These are phyloP conservation scores for Ceratobasidium papillatum DNA, from an alignment of 1,284 basidiomycete species.

Conservation along the genomic window DNA sequence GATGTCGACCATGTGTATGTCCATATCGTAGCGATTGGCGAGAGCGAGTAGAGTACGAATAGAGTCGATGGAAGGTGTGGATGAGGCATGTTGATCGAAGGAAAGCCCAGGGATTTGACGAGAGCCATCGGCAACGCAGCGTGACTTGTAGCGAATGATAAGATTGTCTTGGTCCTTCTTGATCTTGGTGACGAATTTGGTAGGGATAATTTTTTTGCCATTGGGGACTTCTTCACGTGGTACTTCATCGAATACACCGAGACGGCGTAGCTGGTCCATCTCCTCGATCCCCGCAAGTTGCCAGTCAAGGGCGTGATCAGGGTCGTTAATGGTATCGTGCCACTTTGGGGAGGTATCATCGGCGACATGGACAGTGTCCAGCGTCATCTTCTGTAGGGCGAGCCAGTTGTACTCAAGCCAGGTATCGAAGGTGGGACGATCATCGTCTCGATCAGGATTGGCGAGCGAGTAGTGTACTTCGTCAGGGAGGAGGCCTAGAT, in stretches of 20 bases:
- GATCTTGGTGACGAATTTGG: conserved; percentile 1
- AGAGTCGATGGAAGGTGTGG: background rate
- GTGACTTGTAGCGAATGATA: background rate
- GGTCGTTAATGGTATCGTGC: conserved; percentile 5
- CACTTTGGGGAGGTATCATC: background rate
- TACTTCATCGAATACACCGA: background rate
- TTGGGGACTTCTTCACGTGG: background rate
- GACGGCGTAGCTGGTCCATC: background rate
- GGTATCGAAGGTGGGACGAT: background rate
- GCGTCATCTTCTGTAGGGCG: background rate
- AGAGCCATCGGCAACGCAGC: background rate
- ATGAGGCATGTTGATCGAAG: background rate
- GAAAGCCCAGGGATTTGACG: background rate
- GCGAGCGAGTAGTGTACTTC: background rate
- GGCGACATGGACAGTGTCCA: background rate
- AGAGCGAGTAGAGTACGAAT: background rate
- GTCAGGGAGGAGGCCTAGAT: background rate
- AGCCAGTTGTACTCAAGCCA: background rate
- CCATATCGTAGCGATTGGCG: background rate
- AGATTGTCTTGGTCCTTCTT: background rate
- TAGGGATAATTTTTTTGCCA: background rate
- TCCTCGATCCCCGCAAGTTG: background rate
- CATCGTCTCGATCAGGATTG: background rate
- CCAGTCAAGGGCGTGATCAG: background rate
- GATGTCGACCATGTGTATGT: conserved; percentile 4